These are phyloP conservation scores for Arxiozyma bovina DNA, from an alignment of 1,139 yeast genomes.

Conservation along the genomic window DNA sequence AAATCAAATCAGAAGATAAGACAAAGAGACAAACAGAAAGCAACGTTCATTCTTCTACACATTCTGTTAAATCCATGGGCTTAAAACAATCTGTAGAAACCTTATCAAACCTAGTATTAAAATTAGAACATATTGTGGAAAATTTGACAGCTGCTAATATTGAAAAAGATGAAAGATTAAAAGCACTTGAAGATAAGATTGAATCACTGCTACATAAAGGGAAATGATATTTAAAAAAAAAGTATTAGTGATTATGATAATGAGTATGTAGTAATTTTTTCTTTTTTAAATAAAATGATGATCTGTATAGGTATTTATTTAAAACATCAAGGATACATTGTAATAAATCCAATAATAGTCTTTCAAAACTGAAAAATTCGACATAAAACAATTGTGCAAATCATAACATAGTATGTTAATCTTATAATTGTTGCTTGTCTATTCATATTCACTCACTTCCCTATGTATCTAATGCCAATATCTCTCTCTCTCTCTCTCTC, in stretches of 20 bases:
- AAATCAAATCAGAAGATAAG: background rate
- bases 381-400: background rate
- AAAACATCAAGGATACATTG: no score
- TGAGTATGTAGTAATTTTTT: background rate
- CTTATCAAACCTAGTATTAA: conserved; percentile 46
- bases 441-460: background rate
- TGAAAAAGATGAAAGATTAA: conserved; percentile 55
- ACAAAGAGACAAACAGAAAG: background rate
- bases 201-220: conserved; percentile 27
- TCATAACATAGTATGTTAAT: background rate
- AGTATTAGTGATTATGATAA: background rate
- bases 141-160: conserved; percentile 45
- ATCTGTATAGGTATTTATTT: no score
- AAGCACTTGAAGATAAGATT: conserved; percentile 37
- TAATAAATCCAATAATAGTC: no score
- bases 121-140: conserved; percentile 47
- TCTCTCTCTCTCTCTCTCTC: no score
- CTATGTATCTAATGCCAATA: background rate
- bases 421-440: background rate
- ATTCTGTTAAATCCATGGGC: conserved; percentile 39
- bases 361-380: background rate
- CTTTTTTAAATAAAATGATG: no score
- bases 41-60: conserved; percentile 16
- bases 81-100: conserved; percentile 63
- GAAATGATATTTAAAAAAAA: conserved; percentile 6